A percentile compares a stretch with the other conserved stretches of the same genome.
Evolutionary conservation across 2,329 filamentous ascomycete species (phyloP).

Genomic region (Aspergillus sp.): DNA sequence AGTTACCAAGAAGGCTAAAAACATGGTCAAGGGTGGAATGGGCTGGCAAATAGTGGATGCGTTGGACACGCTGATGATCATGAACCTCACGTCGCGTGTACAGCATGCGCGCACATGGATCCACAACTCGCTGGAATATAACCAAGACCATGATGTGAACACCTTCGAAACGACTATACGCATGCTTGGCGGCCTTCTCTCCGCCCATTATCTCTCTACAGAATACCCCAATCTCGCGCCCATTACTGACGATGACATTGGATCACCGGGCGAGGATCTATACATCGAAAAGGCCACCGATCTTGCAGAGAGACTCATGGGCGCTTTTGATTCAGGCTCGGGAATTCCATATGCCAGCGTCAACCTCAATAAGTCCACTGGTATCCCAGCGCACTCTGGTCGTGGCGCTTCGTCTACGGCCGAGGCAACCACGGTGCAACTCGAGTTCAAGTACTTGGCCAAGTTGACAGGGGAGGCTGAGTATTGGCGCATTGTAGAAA

Average conservation of each 20-base stretch:
- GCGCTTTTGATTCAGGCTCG: constrained; percentile 82
- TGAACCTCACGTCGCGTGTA: constrained; percentile 89
- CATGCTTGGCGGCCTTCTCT: constrained; percentile 90
- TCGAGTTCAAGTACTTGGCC: constrained; percentile 96
- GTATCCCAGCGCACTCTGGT: constrained; percentile 79
- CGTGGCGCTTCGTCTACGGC: constrained; percentile 89
- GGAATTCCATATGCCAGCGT: constrained; percentile 90
- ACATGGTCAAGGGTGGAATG: constrained; percentile 86
- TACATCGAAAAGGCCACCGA: constrained; percentile 96
- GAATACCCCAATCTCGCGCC: constrained; percentile 77
- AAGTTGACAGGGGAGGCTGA: constrained; percentile 89
- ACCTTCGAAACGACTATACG: constrained; percentile 98
- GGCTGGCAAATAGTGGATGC: constrained; percentile 99
- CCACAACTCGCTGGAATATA: constrained; percentile 73
- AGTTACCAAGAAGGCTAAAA: constrained; percentile 70
- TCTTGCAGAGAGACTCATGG: constrained; percentile 79
- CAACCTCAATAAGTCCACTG: constrained; percentile 74
- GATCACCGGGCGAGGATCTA: constrained; percentile 77
- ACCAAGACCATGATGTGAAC: constrained; percentile 93
- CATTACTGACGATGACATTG: constrained; percentile 67
- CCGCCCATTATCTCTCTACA: constrained; percentile 91
- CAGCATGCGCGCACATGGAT: constrained; percentile 88
- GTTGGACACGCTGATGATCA: constrained; percentile 94
- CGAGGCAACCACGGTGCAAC: constrained; percentile 85
- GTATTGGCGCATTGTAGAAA: constrained; percentile 91